A percentile compares a stretch with the other conserved stretches of the same genome.
phyloP scores from a whole-genome alignment of 352 stramenopile genomes.

The Phytophthora citrophthora region DNA sequence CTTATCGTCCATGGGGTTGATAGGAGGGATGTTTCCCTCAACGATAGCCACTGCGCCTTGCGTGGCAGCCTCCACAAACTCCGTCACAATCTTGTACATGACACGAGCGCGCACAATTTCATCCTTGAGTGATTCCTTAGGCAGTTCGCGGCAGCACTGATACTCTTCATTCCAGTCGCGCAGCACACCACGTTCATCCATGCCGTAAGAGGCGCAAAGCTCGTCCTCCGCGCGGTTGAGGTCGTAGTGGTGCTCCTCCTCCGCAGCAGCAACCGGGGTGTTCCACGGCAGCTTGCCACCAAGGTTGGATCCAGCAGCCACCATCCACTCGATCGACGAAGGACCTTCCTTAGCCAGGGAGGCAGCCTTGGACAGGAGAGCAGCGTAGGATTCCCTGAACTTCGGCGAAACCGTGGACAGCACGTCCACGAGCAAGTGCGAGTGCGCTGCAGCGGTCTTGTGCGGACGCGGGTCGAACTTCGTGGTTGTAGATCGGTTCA shows the following conservation, averaged over 20 bases:
- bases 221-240: slow-evolving; percentile 91
- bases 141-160: slow-evolving; percentile 90
- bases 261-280: slow-evolving; percentile 43
- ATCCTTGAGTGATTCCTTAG: slow-evolving; percentile 81
- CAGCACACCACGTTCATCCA: slow-evolving; percentile 92
- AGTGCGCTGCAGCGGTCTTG: slow-evolving; percentile 37
- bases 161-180: slow-evolving; percentile 98
- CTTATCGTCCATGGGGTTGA: slow-evolving; percentile 96
- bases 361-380: slow-evolving; percentile 83
- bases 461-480: slow-evolving; percentile 87
- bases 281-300: slow-evolving; percentile 86
- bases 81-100: slow-evolving; percentile 94
- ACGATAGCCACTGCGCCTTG: slow-evolving; percentile 92
- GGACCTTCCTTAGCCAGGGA: slow-evolving; percentile 74
- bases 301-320: slow-evolving; percentile 76
- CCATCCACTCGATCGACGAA: slow-evolving; percentile 89
- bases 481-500: slow-evolving; percentile 86
- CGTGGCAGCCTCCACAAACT: slow-evolving; percentile 95
- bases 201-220: slow-evolving; percentile 87
- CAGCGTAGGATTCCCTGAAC: slow-evolving; percentile 78
- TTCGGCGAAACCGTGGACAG: slow-evolving; percentile 68
- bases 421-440: slow-evolving; percentile 86
- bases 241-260: slow-evolving; percentile 75
- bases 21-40: slow-evolving; percentile 94
- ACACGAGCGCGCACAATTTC: slow-evolving; percentile 93